Percentiles rank a stretch among this genome's conserved stretches.
These are phyloP conservation scores for Candida hungchunana DNA, from an alignment of 805 yeast species.

Conservation along the genomic window DNA sequence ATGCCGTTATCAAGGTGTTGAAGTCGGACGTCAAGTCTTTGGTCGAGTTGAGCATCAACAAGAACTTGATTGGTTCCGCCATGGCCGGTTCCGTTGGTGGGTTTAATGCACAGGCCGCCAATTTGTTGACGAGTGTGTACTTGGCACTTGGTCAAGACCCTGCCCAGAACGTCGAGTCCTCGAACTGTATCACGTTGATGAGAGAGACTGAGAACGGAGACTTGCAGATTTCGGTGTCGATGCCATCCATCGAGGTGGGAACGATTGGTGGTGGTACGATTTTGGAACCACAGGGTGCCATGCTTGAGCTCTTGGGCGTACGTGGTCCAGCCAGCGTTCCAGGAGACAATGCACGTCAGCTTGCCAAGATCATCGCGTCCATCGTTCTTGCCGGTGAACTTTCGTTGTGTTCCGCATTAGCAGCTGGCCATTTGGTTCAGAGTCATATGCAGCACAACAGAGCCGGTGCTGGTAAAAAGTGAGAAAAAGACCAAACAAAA, in stretches of 20 bases:
- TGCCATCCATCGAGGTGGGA: conserved; percentile 99
- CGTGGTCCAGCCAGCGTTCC: conserved; percentile 93
- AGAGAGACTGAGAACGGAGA: conserved; percentile 72
- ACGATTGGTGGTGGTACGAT: conserved; percentile 99
- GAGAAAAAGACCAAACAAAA: background rate
- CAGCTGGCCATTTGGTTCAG: conserved; percentile 97
- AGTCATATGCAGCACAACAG: conserved; percentile 97
- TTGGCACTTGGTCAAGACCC: conserved; percentile 99
- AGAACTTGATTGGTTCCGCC: conserved; percentile 93
- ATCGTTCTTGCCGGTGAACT: conserved; percentile 96
- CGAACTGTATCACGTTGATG: conserved; percentile 96
- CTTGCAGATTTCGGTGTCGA: conserved; percentile 89
- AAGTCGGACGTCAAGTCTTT: conserved; percentile 91
- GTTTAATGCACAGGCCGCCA: conserved; percentile 97
- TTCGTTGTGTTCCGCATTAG: conserved; percentile 91
- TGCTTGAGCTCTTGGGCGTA: conserved; percentile 91
- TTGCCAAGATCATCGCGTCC: conserved; percentile 89
- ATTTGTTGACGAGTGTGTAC: conserved; percentile 88
- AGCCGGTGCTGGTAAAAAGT: conserved; percentile 27
- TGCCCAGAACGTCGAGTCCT: conserved; percentile 97
- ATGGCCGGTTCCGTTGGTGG: conserved; percentile 99
- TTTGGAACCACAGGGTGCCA: conserved; percentile 93
- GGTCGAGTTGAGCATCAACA: conserved; percentile 82
- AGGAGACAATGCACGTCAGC: conserved; percentile 90
- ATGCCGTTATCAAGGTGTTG: conserved; percentile 73